Evolutionary conservation across 2,329 filamentous ascomycete genomes (phyloP), one percentile per base, ranked within the genome.

Genomic region (Nemania sp.): DNA sequence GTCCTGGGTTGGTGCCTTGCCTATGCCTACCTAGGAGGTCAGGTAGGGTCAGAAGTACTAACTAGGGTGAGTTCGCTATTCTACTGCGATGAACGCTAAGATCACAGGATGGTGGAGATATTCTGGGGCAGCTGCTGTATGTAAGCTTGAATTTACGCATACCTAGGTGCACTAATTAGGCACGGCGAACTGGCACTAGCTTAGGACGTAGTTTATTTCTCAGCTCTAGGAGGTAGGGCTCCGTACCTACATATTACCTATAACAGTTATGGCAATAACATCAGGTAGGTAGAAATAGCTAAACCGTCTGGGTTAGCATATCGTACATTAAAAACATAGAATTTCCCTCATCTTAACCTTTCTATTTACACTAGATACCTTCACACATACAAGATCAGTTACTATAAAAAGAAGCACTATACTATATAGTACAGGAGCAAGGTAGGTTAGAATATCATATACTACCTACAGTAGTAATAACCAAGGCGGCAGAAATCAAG

Each of bases 1-100:
- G 26, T 52, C 15, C n/a, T 52, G 49, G 49, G 24, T 52, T 52
- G 49, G 49, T 52, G 24, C 5, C 47, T 51, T n/a, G n/a, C n/a
- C n/a, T n/a, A n/a, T n/a, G 47, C 47, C 41, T 15, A 11, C 32
- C 32, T 11, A 35, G 32, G 32, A 11, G 5, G 32, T 11, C 5
- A 11, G 11, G 32, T 11, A 11, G 32, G 32, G 5, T 5, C 32
- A 35, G 32, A 35, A 11, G 5, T 5, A 35, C 13, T 41, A 41
- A 5, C 32, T 35, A 11, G 32, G 32, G 11, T 41, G 4, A 41
- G 38, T 15, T 27, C 49, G 49, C 24, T 49, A 24, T 49, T 49
- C 5, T 22, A 29, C 49, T 22, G 22, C 27, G 22, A 52, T 29
- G 26, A 52, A 52, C 49, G 26, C 49, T 26, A 52, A 52, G 49